phyloP scores from a whole-genome alignment of 768 basidiomycete species.

The Podaxis sp. region DNA sequence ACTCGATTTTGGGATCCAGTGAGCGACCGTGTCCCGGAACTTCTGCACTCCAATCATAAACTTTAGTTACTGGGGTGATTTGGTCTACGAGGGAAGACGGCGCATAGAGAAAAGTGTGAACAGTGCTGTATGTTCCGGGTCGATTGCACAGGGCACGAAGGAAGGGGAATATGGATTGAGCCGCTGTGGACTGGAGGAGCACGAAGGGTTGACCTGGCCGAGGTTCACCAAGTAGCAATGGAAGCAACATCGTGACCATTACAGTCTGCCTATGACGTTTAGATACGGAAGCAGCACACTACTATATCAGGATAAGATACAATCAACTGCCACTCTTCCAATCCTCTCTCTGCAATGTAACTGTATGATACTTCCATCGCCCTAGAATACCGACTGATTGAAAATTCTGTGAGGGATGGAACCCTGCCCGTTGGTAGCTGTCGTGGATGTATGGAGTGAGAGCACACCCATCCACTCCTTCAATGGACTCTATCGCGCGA shows the following conservation, averaged over 20 bases:
- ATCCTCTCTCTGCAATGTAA: conserved; percentile 39
- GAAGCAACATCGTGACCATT: conserved; percentile 17
- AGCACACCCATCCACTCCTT: conserved; percentile 42
- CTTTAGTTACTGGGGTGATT: conserved; percentile 29
- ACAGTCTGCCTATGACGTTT: neutral
- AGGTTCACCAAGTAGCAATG: neutral
- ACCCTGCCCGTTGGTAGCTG: conserved; percentile 48
- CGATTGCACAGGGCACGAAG: conserved; percentile 39
- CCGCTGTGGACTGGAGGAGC: conserved; percentile 57
- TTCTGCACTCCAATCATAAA: conserved; percentile 49
- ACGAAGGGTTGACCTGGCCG: conserved; percentile 40
- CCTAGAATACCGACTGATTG: conserved; percentile 51
- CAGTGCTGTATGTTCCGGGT: conserved; percentile 12
- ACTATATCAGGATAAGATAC: conserved; percentile 10
- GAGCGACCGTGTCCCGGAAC: conserved; percentile 53
- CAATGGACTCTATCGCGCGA: conserved; percentile 42
- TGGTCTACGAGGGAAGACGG: conserved; percentile 39
- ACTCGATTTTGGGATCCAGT: conserved; percentile 26
- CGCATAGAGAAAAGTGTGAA: conserved; percentile 54
- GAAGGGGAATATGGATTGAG: conserved; percentile 58
- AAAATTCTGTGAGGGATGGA: conserved; percentile 42
- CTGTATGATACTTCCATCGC: conserved; percentile 42
- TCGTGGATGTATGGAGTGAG: conserved; percentile 51
- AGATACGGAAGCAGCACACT: neutral
- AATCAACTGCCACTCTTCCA: conserved; percentile 39